A percentile compares a stretch with the other conserved stretches of the same genome.
Evolutionary conservation across 2,329 filamentous ascomycete genomes (phyloP).

Genomic region (Apiospora marii): DNA sequence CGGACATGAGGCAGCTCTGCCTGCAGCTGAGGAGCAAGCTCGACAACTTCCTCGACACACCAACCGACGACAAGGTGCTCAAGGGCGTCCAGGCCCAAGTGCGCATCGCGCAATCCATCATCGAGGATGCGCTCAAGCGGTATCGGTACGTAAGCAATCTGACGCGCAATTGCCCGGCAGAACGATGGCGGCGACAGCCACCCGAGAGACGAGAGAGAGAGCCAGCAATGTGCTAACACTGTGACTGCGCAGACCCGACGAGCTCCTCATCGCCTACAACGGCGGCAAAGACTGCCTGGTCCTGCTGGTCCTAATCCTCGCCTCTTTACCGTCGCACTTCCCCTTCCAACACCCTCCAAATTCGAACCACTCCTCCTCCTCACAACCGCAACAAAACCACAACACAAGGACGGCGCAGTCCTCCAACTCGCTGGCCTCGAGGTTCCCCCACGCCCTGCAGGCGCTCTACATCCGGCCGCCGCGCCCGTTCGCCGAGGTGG

Average conservation of each 20-base stretch:
- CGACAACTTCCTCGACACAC: constrained; percentile 69
- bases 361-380: not conserved
- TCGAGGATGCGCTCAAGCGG: constrained; percentile 75
- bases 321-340: constrained; percentile 54
- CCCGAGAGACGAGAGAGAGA: constrained; percentile 13
- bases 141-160: constrained; percentile 68
- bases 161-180: not conserved
- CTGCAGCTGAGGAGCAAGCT: constrained; percentile 66
- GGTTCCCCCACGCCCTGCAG: constrained; percentile 63
- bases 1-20: constrained; percentile 46
- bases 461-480: constrained; percentile 89
- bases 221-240: not conserved
- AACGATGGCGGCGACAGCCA: constrained; percentile 12
- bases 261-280: constrained; percentile 93
- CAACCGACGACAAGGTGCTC: constrained; percentile 64
- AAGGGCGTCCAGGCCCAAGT: constrained; percentile 77
- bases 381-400: constrained; percentile 25
- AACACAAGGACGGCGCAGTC: constrained; percentile 21
- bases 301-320: constrained; percentile 85
- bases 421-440: constrained; percentile 28
- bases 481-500: constrained; percentile 86
- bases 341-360: constrained; percentile 21
- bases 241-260: constrained; percentile 64
- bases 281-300: constrained; percentile 98
- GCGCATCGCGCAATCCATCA: constrained; percentile 73